A percentile compares a stretch with the other conserved stretches of the same genome.
Conservation (phyloP, 331 rosid species). For the Malus hybrid region DNA sequence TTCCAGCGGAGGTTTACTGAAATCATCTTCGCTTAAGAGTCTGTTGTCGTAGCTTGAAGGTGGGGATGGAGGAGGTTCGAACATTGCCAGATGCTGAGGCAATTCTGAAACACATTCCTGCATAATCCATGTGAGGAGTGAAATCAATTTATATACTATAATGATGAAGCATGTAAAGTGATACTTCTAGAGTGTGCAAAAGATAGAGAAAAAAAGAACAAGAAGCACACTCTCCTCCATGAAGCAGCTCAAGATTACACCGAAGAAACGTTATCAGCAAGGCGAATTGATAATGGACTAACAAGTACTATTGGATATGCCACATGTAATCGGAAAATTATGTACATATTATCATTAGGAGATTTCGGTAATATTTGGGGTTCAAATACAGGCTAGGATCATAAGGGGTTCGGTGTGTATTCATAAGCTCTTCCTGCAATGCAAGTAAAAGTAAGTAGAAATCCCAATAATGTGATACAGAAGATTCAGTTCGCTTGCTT, state of each 20-base stretch:
- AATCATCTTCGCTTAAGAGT: constrained; percentile 48
- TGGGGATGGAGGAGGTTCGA: constrained; percentile 65
- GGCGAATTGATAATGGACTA: background rate
- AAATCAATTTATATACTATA: background rate
- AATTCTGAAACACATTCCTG: constrained; percentile 59
- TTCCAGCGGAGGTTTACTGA: constrained; percentile 62
- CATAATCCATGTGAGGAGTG: background rate
- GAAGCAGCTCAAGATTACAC: too few species aligned
- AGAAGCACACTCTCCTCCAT: too few species aligned
- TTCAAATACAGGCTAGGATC: background rate
- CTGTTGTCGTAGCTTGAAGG: constrained; percentile 66
- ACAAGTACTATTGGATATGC: background rate
- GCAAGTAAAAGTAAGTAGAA: background rate
- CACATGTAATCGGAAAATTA: background rate
- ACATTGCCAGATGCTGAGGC: constrained; percentile 30
- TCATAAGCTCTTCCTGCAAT: background rate
- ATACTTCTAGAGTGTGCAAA: too few species aligned
- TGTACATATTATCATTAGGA: background rate
- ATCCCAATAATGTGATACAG: background rate
- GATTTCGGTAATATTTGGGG: background rate
- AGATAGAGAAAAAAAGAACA: too few species aligned
- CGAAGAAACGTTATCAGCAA: background rate
- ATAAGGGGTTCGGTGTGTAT: background rate
- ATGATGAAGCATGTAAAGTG: background rate
- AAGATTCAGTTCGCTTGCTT: background rate